These are phyloP conservation scores for Nemania sp. DNA, from an alignment of 2,329 filamentous ascomycete genomes.

Conservation along the genomic window DNA sequence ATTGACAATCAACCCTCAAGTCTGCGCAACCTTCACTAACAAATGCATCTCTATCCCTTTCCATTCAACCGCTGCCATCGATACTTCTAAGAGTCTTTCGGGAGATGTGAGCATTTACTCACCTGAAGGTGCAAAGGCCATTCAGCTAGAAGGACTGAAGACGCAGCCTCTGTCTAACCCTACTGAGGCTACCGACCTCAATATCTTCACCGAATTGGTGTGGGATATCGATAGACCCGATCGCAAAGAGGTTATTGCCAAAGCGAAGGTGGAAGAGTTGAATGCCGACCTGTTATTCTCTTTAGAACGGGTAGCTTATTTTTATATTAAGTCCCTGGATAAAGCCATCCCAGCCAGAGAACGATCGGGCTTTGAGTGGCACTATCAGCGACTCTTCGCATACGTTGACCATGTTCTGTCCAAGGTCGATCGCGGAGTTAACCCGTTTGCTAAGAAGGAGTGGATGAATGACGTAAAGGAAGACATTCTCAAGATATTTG, in stretches of 20 bases:
- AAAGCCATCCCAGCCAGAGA: background rate
- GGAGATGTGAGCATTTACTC: background rate
- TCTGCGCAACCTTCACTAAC: background rate
- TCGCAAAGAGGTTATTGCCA: background rate
- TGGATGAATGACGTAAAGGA: constrained; percentile 27
- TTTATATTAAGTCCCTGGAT: constrained; percentile 11
- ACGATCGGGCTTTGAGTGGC: constrained; percentile 23
- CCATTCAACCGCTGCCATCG: background rate
- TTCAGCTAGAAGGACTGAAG: background rate
- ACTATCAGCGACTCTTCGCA: constrained; percentile 20
- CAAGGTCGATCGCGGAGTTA: background rate
- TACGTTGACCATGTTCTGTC: constrained; percentile 25
- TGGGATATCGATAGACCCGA: background rate
- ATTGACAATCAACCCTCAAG: background rate
- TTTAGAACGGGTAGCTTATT: background rate
- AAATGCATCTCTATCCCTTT: background rate
- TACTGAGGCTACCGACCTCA: background rate
- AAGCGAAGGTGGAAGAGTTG: background rate
- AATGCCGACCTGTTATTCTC: background rate
- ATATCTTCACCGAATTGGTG: background rate
- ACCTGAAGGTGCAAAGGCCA: background rate
- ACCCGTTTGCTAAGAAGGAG: constrained; percentile 27
- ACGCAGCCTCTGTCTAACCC: background rate
- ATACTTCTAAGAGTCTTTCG: background rate
- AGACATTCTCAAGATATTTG: background rate